Evolutionary conservation across 345 rosid genomes (phyloP).

Genomic region (Dimocarpus longan): DNA sequence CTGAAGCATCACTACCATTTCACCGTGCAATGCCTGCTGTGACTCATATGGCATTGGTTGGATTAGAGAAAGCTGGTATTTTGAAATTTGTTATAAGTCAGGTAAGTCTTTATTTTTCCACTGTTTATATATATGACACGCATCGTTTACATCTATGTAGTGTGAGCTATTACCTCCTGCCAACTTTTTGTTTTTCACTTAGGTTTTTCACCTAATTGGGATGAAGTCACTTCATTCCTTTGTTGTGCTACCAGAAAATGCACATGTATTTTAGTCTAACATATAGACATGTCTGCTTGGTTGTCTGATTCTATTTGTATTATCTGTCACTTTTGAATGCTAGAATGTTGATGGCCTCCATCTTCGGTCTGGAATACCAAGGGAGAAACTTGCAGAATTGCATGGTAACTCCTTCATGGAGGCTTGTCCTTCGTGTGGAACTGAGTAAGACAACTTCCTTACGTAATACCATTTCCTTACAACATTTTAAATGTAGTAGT

Average conservation of each 20-base stretch:
- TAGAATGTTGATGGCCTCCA: constrained; percentile 98
- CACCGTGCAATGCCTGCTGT: constrained; percentile 97
- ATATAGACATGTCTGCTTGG: constrained; percentile 2
- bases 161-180: not conserved
- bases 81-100: constrained; percentile 90
- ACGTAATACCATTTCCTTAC: not conserved
- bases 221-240: not conserved
- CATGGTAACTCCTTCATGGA: constrained; percentile 98
- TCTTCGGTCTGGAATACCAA: constrained; percentile 97
- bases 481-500: not conserved
- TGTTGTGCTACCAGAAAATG: not conserved
- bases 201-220: not conserved
- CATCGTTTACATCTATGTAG: not conserved
- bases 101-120: constrained; percentile 39
- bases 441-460: constrained; percentile 58
- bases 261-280: not conserved
- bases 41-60: constrained; percentile 98
- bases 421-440: constrained; percentile 77
- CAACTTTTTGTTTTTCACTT: not conserved
- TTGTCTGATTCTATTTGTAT: not conserved
- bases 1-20: constrained; percentile 89
- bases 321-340: constrained; percentile 13
- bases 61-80: constrained; percentile 83
- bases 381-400: constrained; percentile 93
- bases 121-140: not conserved